Percentiles rank a stretch among this genome's conserved stretches.
These are phyloP conservation scores for Trapa bicornis DNA, from an alignment of 345 rosid species.

Conservation along the genomic window DNA sequence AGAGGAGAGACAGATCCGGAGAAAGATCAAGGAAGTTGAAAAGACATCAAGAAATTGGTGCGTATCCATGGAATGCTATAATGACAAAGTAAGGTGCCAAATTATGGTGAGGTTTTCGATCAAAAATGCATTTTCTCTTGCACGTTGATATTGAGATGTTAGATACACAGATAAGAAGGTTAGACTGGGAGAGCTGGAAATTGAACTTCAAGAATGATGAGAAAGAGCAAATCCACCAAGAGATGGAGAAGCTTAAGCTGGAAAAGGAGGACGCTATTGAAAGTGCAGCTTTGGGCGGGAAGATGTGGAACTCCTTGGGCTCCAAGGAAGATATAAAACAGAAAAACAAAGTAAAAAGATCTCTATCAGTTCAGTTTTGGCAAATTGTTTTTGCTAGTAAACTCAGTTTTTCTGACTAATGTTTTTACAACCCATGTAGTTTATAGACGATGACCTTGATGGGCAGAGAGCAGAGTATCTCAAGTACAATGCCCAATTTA, in stretches of 20 bases:
- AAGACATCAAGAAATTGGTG: neutral
- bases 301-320: conserved; percentile 4
- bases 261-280: neutral
- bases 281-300: neutral
- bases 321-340: conserved; percentile 1
- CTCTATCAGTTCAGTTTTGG: neutral
- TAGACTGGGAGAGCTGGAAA: neutral
- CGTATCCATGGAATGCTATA: neutral
- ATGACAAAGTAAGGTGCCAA: neutral
- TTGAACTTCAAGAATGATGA: neutral
- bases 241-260: neutral
- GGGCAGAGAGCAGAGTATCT: neutral
- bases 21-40: conserved; percentile 6
- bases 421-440: neutral
- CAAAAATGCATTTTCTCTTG: neutral
- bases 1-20: neutral
- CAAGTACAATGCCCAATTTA: neutral
- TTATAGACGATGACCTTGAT: neutral
- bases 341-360: conserved; percentile 1
- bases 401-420: neutral
- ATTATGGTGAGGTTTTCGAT: neutral
- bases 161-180: neutral
- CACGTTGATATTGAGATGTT: neutral
- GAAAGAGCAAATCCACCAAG: neutral
- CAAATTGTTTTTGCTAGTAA: neutral